Conservation (phyloP, 805 yeast genomes). For the Kluyveromyces lactis region DNA sequence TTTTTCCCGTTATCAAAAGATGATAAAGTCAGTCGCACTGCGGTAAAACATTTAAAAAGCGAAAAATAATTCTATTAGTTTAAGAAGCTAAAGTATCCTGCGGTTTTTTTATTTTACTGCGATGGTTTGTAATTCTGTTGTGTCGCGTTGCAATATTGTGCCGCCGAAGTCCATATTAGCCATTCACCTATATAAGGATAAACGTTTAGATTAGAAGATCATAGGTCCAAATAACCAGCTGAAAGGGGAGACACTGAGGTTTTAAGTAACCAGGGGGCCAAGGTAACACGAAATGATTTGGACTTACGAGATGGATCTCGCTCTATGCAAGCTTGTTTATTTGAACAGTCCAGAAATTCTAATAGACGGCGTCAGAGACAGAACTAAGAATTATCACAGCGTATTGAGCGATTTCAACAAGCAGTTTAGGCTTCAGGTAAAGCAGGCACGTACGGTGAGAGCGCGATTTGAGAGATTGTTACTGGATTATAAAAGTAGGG, state of each 20-base stretch:
- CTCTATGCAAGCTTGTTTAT: slow-evolving; percentile 4
- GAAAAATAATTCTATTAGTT: background rate
- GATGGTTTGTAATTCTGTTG: too few relatives aligned
- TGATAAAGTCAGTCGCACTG: background rate
- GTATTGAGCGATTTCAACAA: slow-evolving; percentile 3
- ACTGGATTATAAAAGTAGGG: slow-evolving; percentile 3
- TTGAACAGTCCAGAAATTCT: slow-evolving; percentile 4
- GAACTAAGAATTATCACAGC: slow-evolving; percentile 1
- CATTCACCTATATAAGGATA: too few relatives aligned
- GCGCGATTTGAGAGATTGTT: slow-evolving; percentile 1
- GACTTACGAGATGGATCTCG: slow-evolving; percentile 4
- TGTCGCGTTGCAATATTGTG: too few relatives aligned
- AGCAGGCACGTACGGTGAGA: slow-evolving; percentile 4
- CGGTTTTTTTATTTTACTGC: too few relatives aligned
- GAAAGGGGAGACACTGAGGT: too few relatives aligned
- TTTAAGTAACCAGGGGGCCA: too few relatives aligned
- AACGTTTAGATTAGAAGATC: too few relatives aligned
- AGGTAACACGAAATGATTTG: slow-evolving; percentile 3
- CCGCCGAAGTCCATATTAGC: too few relatives aligned
- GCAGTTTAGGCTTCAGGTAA: slow-evolving; percentile 3
- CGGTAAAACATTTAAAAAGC: background rate
- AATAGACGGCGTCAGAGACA: slow-evolving; percentile 2
- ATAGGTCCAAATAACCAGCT: too few relatives aligned
- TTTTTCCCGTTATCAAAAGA: too few relatives aligned
- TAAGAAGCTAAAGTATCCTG: too few relatives aligned